phyloP scores from a whole-genome alignment of 495 filamentous ascomycete species.

The Pyrenula massariospora region DNA sequence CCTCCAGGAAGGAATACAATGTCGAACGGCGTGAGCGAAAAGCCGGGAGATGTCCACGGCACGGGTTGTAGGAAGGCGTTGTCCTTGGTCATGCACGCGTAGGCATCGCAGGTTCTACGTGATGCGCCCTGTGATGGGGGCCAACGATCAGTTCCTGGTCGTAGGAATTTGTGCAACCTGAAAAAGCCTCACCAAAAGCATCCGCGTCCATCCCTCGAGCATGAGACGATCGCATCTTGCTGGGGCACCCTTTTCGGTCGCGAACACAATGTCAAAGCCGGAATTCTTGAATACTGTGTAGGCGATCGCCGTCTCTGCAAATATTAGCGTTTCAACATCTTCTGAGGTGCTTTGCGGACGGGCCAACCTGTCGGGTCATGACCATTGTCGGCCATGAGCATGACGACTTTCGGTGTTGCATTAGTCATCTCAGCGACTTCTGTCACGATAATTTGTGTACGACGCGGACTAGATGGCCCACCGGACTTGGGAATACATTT shows the following conservation, averaged over 20 bases:
- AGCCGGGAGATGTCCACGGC: slow-evolving; percentile 33
- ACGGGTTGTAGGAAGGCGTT: slow-evolving; percentile 27
- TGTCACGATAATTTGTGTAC: no score
- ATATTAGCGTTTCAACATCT: background rate
- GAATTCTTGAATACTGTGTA: slow-evolving; percentile 37
- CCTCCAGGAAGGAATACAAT: slow-evolving; percentile 41
- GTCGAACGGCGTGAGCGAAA: slow-evolving; percentile 31
- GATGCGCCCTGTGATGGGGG: slow-evolving; percentile 28
- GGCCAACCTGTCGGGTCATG: slow-evolving; percentile 40
- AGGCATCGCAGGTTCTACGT: slow-evolving; percentile 23
- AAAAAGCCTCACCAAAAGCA: no score
- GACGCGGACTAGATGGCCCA: no score
- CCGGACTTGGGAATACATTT: no score
- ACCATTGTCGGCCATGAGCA: slow-evolving; percentile 44
- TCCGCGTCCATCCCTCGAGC: slow-evolving; percentile 38
- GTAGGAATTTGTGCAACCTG: no score
- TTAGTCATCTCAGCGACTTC: no score
- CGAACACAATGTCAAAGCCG: slow-evolving; percentile 35
- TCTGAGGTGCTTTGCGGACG: background rate
- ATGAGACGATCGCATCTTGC: slow-evolving; percentile 40
- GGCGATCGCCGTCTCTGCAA: slow-evolving; percentile 37
- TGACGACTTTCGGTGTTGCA: no score
- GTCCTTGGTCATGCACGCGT: slow-evolving; percentile 29
- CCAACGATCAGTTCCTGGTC: slow-evolving; percentile 10
- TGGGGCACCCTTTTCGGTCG: slow-evolving; percentile 35